Conservation (phyloP, 2,329 filamentous ascomycete species). For the Penicillium corylophilum region DNA sequence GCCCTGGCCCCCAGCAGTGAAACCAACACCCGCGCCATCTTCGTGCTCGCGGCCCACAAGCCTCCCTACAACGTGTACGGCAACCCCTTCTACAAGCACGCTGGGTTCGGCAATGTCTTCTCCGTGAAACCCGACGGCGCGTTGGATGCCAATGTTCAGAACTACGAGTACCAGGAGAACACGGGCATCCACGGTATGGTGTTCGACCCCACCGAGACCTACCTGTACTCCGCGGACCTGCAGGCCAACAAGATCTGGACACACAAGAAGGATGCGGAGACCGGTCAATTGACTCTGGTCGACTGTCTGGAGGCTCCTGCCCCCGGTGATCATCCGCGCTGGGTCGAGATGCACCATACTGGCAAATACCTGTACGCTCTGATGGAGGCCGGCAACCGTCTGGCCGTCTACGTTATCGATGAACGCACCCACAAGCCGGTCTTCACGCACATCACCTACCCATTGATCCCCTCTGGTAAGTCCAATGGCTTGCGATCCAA, state of each 20-base stretch:
- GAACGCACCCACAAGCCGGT: conserved; percentile 69
- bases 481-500: conserved; percentile 7
- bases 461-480: conserved; percentile 74
- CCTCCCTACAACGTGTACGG: conserved; percentile 81
- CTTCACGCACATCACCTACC: conserved; percentile 74
- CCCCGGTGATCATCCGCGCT: conserved; percentile 74
- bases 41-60: conserved; percentile 75
- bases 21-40: conserved; percentile 85
- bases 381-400: conserved; percentile 84
- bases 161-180: conserved; percentile 45
- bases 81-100: conserved; percentile 86
- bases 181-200: conserved; percentile 52
- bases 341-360: conserved; percentile 79
- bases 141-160: conserved; percentile 44
- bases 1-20: conserved; percentile 66
- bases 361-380: conserved; percentile 79
- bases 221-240: conserved; percentile 52
- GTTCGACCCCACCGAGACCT: conserved; percentile 46
- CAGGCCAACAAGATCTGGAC: conserved; percentile 66
- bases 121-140: conserved; percentile 45
- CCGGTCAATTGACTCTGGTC: conserved; percentile 65
- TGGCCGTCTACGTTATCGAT: conserved; percentile 81
- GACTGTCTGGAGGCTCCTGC: conserved; percentile 71
- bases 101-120: conserved; percentile 73
- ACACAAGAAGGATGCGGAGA: conserved; percentile 66